These are phyloP conservation scores for Amaranthus tricolor DNA, from an alignment of 179 eudicot genomes.

Conservation along the genomic window DNA sequence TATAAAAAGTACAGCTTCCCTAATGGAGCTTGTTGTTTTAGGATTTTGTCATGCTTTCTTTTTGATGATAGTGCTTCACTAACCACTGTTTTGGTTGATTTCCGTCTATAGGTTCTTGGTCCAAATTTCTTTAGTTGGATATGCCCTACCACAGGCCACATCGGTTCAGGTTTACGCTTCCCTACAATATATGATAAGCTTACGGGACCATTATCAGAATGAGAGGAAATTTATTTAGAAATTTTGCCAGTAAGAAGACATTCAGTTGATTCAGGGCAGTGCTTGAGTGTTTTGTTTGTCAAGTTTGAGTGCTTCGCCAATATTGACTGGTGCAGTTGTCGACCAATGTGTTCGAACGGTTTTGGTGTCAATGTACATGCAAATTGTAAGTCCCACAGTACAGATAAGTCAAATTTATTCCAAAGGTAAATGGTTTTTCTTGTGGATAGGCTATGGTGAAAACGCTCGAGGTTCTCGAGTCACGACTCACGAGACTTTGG, in stretches of 20 bases:
- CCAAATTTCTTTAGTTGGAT: conserved; percentile 73
- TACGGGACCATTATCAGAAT: conserved; percentile 34
- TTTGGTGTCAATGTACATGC: neutral
- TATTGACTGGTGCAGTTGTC: conserved; percentile 1
- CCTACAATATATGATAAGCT: conserved; percentile 57
- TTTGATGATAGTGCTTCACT: neutral
- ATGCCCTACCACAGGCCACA: conserved; percentile 61
- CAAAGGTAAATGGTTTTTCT: conserved; percentile 3
- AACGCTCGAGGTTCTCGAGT: neutral
- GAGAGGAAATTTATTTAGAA: conserved; percentile 14
- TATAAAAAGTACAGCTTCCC: no score
- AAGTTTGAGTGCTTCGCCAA: neutral
- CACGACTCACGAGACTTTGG: neutral
- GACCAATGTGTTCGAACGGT: neutral
- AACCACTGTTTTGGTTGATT: conserved; percentile 18
- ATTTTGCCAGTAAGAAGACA: conserved; percentile 1
- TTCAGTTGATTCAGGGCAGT: neutral
- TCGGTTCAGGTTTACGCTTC: conserved; percentile 81
- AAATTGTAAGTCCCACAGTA: conserved; percentile 8
- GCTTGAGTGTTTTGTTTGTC: neutral
- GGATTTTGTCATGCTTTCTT: neutral
- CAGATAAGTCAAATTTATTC: conserved; percentile 1
- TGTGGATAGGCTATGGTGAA: conserved; percentile 14
- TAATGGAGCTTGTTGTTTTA: neutral
- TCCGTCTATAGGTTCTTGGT: conserved; percentile 62